Percentiles rank a stretch among this genome's conserved stretches.
Conservation (phyloP, 805 yeast genomes). For the Peterozyma xylosa region DNA sequence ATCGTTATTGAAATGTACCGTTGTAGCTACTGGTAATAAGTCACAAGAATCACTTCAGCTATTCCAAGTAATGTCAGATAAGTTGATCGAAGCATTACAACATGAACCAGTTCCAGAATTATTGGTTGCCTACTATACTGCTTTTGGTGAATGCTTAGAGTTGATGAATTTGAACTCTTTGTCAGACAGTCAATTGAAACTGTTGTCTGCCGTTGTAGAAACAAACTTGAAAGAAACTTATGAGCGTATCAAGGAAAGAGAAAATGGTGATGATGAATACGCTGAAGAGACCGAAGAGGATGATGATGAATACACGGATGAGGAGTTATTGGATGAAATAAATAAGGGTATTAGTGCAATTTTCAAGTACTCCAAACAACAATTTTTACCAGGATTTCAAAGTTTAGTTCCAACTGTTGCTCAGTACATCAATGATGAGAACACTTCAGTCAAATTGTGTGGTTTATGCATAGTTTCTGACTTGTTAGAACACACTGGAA, state of each 20-base stretch:
- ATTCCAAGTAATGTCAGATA: conserved; percentile 66
- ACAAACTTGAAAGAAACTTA: conserved; percentile 59
- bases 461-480: conserved; percentile 80
- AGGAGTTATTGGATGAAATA: conserved; percentile 81
- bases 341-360: conserved; percentile 66
- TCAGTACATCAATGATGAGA: conserved; percentile 55
- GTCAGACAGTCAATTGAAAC: conserved; percentile 43
- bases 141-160: conserved; percentile 60
- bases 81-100: conserved; percentile 58
- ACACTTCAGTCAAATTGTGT: conserved; percentile 62
- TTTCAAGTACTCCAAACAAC: conserved; percentile 52
- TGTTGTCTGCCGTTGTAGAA: conserved; percentile 52
- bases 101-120: conserved; percentile 82
- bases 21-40: conserved; percentile 39
- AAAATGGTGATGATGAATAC: conserved; percentile 74
- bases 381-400: conserved; percentile 61
- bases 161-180: conserved; percentile 61
- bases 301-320: conserved; percentile 84
- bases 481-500: conserved; percentile 72
- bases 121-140: conserved; percentile 66
- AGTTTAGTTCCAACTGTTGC: conserved; percentile 55
- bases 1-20: conserved; percentile 58
- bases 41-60: conserved; percentile 56
- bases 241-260: conserved; percentile 65
- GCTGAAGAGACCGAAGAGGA: conserved; percentile 81